A percentile compares a stretch with the other conserved stretches of the same genome.
These are phyloP conservation scores for Neurospora sp. DNA, from an alignment of 495 filamentous ascomycete genomes.

Conservation along the genomic window DNA sequence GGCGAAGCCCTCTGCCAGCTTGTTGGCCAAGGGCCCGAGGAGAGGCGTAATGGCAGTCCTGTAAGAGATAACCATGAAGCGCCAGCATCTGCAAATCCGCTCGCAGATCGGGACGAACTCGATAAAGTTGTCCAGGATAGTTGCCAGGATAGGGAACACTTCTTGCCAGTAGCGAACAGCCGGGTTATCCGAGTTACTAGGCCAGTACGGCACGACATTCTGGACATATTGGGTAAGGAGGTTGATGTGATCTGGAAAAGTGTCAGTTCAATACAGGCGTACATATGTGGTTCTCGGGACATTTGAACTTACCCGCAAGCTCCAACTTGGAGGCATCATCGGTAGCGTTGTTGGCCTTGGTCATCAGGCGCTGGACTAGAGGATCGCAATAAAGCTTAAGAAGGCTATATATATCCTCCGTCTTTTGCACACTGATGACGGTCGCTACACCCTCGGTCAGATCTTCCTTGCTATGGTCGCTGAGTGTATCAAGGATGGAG, in stretches of 20 bases:
- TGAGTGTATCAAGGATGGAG: constrained; percentile 73
- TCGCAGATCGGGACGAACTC: constrained; percentile 81
- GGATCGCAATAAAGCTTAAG: constrained; percentile 93
- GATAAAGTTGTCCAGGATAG: constrained; percentile 76
- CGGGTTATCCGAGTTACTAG: constrained; percentile 65
- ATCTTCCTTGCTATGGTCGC: constrained; percentile 81
- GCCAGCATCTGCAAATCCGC: constrained; percentile 87
- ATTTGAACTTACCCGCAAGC: constrained; percentile 58
- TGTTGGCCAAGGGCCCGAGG: constrained; percentile 73
- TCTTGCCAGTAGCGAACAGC: constrained; percentile 94
- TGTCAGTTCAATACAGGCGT: constrained; percentile 21
- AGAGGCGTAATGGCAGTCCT: constrained; percentile 79
- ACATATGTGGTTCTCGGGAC: neutral
- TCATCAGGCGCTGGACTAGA: constrained; percentile 75
- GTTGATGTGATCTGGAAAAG: constrained; percentile 64
- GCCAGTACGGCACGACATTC: constrained; percentile 65
- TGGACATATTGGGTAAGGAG: constrained; percentile 85
- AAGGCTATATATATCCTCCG: constrained; percentile 65
- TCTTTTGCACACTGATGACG: constrained; percentile 78
- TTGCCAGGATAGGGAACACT: constrained; percentile 75
- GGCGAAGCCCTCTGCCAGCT: constrained; percentile 74
- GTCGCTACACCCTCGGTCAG: constrained; percentile 88
- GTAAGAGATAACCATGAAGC: constrained; percentile 92
- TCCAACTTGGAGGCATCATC: constrained; percentile 70
- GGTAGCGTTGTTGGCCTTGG: constrained; percentile 72